Base-by-base conservation (phyloP, 2,329 filamentous ascomycete genomes). In the Paracorniculantispora psalliotae region DNA sequence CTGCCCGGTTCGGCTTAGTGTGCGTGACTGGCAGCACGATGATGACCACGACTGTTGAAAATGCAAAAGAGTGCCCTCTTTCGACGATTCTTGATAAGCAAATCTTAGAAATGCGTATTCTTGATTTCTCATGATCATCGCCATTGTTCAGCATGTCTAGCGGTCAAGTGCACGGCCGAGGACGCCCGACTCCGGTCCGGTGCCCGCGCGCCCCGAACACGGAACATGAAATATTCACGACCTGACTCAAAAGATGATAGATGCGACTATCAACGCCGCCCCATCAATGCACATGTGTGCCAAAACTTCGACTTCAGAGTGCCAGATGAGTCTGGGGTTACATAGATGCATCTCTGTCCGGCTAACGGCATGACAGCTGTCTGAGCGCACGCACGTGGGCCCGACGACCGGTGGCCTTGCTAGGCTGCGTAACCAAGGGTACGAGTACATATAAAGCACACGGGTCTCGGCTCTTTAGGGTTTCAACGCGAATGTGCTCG, bases 1-100 rank as follows among this genome's bases (percentile, higher is more conserved):
- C 58, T 60, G 44, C 58, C 58, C 44, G 15, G 5, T 60, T 56
- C 12, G 52, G 58, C 26, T 43, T 55, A 56, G 58, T 26, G 41
- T 13, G n/a, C 4, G 4, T 21, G 21, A 23, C 19, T 10, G 28
- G 39, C 51, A 46, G n/a, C 28, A 33, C 12, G 21, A 26, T 39
- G 28, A 56, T 44, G 39, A 35, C 39, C 25, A 9, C 6, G 21
- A 23, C n/a, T 9, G 21, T 6, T 9, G 51, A 9, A 46, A n/a
- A 30, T 57, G 44, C 44, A 13, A n/a, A 23, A 10, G 7, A 48
- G 26, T 39, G 23, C 4, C 54, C 43, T 49, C 19, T 35, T 49
- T 49, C 1, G 44, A 41, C 1, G 8, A 23, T 41, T 48, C 5
- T 49, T 57, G 9, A 57, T 49, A 57, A 57, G 33, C 54, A 48